A percentile compares a stretch with the other conserved stretches of the same genome.
Evolutionary conservation across 2,329 filamentous ascomycete genomes (phyloP).

Genomic region (Fusarium austroafricanum): DNA sequence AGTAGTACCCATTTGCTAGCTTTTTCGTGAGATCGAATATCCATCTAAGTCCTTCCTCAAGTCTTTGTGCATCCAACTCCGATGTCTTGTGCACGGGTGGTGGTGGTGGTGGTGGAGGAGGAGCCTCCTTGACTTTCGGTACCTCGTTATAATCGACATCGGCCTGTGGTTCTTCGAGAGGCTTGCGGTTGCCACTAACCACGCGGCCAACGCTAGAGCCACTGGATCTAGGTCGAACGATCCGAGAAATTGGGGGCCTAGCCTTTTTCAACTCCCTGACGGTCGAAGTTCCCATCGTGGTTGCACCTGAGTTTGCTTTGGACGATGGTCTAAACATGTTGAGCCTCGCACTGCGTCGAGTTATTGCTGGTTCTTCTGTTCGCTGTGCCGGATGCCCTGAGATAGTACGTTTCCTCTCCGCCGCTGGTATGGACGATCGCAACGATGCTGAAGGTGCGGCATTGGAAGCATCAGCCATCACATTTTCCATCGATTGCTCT

Average conservation of each 20-base stretch:
- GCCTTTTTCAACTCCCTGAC: conserved; percentile 83
- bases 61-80: conserved; percentile 69
- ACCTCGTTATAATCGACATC: conserved; percentile 77
- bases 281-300: conserved; percentile 69
- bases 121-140: conserved; percentile 58
- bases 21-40: conserved; percentile 85
- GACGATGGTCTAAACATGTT: conserved; percentile 76
- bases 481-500: conserved; percentile 52
- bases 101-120: conserved; percentile 53
- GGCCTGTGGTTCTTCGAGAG: conserved; percentile 71
- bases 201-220: conserved; percentile 82
- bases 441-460: conserved; percentile 51
- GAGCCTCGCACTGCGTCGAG: conserved; percentile 75
- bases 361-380: conserved; percentile 69
- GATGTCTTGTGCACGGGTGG: conserved; percentile 53
- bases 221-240: conserved; percentile 74
- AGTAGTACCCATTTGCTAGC: conserved; percentile 82
- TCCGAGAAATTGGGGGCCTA: conserved; percentile 75
- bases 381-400: conserved; percentile 79
- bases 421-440: conserved; percentile 56
- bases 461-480: conserved; percentile 57
- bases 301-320: conserved; percentile 69
- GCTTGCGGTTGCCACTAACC: conserved; percentile 90
- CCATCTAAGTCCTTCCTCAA: conserved; percentile 80
- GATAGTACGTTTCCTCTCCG: conserved; percentile 89